Percentiles rank a stretch among this genome's conserved stretches.
Evolutionary conservation across 495 filamentous ascomycete species (phyloP).

Genomic region (Lindgomyces ingoldianus): DNA sequence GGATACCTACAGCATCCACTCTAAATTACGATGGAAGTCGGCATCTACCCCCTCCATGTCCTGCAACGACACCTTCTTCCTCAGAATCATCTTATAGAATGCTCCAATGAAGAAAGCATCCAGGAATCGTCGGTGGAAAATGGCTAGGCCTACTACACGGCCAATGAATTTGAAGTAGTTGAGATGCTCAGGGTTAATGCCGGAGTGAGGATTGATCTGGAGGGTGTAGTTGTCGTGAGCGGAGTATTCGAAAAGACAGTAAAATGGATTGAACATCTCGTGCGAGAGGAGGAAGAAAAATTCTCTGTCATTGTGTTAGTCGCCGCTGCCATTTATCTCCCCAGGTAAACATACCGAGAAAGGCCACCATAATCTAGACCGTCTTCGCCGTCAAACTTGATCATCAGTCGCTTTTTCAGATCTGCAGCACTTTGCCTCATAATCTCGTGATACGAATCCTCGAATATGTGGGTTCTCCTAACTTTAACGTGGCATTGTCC

Average conservation of each 20-base stretch:
- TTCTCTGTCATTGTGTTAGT: conserved; percentile 59
- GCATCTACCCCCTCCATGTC: conserved; percentile 99
- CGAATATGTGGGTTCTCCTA: conserved; percentile 92
- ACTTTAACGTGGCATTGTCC: conserved; percentile 99
- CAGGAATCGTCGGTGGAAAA: conserved; percentile 97
- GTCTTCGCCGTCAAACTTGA: conserved; percentile 99
- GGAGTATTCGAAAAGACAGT: conserved; percentile 99
- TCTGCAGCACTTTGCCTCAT: conserved; percentile 96
- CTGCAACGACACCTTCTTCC: conserved; percentile 84
- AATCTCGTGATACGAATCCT: conserved; percentile 97
- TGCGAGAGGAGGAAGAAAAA: conserved; percentile 99
- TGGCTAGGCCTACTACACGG: conserved; percentile 93
- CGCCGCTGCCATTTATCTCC: conserved; percentile 36
- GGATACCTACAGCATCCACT: conserved; percentile 80
- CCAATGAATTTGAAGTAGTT: conserved; percentile 99
- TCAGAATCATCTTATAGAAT: conserved; percentile 99
- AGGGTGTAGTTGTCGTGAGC: conserved; percentile 99
- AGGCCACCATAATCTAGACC: conserved; percentile 97
- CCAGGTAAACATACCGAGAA: conserved; percentile 60
- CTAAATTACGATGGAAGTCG: conserved; percentile 90
- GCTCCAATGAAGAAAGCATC: conserved; percentile 99
- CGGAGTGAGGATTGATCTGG: conserved; percentile 99
- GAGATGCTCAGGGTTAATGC: conserved; percentile 98
- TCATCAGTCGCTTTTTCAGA: conserved; percentile 97
- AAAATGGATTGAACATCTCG: conserved; percentile 99